Base-by-base conservation (phyloP, 306 rosid species). In the Rosa persica region DNA sequence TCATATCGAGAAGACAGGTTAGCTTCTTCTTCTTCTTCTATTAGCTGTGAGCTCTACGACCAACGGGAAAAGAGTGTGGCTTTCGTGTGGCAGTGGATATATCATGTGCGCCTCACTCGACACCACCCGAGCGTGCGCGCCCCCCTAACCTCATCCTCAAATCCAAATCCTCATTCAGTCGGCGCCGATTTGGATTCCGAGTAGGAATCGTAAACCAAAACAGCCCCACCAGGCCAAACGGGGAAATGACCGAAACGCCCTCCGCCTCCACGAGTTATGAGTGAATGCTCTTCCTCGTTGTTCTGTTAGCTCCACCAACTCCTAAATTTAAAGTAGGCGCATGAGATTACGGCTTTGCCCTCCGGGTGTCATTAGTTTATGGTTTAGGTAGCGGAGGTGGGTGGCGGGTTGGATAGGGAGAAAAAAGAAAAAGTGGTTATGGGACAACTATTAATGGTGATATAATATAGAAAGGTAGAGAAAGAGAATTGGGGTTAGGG, bases 261-360 rank as follows among this genome's bases (percentile, higher is more conserved):
- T 40, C 36, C 34, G 0, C 1, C 16, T 5, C 51, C 49, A 52
- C 25, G 36, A 19, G 34, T 60, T 70, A 52, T 20, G 23, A 16
- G 16, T 38, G 82, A 77, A 77, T 80, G 8, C 23, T 2, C 23
- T 54, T 54, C 61, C 11, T 9, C 73, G 76, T 75, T 57, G 19
- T 78, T 81, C 85, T 49, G 81, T 79, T 90, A 30, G 78, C 77
- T 74, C 78, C 73, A 72, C 86, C 83, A 80, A 78, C 75, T 73
- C 23, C 19, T 51, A 54, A 67, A 78, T 70, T 47, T 40, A 62
- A 25, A 79, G 20, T 17, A 39, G 1, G 0, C 0, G 8, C n/a
- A 12, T 61, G 6, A 64, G 11, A 80, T 80, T 77, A 84, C 87
- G 1, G 2, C 23, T 72, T 13, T 55, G 1, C 34, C 86, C 86